Conservation (phyloP, 2,329 filamentous ascomycete species). For the Westerdykella ornata region DNA sequence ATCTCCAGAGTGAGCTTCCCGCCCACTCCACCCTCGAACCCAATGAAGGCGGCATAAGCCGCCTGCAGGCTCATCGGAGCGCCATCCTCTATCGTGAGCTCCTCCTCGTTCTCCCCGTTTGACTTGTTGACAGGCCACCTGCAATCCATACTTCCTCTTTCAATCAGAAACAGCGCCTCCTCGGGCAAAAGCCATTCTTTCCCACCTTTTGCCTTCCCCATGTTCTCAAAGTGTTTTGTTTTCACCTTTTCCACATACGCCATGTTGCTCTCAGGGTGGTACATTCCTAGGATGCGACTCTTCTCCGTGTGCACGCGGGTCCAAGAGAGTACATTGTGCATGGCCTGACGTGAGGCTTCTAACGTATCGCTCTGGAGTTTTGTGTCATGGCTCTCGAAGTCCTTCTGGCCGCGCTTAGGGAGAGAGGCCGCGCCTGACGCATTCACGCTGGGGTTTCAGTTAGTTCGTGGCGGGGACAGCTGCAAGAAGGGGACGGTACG, state of each 20-base stretch:
- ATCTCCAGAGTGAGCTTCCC: slow-evolving; percentile 61
- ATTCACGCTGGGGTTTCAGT: slow-evolving; percentile 11
- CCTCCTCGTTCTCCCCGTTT: slow-evolving; percentile 24
- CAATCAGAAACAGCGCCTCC: slow-evolving; percentile 82
- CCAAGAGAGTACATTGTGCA: slow-evolving; percentile 79
- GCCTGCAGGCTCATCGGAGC: slow-evolving; percentile 87
- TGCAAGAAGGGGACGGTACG: slow-evolving; percentile 31
- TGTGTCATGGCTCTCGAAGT: slow-evolving; percentile 92
- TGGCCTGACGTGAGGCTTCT: slow-evolving; percentile 73
- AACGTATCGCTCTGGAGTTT: slow-evolving; percentile 70
- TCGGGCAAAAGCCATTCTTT: slow-evolving; percentile 82
- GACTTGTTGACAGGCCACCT: slow-evolving; percentile 60
- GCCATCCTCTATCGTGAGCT: slow-evolving; percentile 46
- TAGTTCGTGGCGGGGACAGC: background rate
- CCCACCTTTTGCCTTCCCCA: slow-evolving; percentile 52
- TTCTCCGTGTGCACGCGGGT: slow-evolving; percentile 67
- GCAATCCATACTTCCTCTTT: slow-evolving; percentile 79
- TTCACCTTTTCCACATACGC: slow-evolving; percentile 63
- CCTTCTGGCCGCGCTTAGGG: slow-evolving; percentile 90
- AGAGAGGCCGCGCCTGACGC: slow-evolving; percentile 47
- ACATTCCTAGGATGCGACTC: slow-evolving; percentile 62
- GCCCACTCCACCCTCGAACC: slow-evolving; percentile 51
- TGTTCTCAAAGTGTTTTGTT: slow-evolving; percentile 65
- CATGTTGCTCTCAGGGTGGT: slow-evolving; percentile 58
- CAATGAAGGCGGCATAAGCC: slow-evolving; percentile 78